Conservation (phyloP, 768 basidiomycete genomes). For the Suillus lakei region DNA sequence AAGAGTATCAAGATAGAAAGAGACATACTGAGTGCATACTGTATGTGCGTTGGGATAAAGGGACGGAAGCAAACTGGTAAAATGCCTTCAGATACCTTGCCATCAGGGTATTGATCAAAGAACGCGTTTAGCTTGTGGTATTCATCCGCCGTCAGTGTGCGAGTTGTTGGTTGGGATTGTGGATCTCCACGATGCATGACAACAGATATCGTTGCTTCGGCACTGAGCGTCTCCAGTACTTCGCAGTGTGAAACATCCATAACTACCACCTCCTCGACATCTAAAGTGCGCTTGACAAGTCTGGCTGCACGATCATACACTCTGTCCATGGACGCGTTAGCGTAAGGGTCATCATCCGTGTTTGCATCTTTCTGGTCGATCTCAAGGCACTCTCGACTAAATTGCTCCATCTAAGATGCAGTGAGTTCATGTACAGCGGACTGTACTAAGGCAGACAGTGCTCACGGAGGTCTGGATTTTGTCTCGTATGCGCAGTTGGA, state of each 20-base stretch:
- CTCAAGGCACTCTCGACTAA: conserved; percentile 93
- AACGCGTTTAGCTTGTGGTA: conserved; percentile 78
- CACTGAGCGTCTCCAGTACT: conserved; percentile 69
- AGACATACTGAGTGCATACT: conserved; percentile 84
- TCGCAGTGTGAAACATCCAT: conserved; percentile 94
- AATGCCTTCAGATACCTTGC: conserved; percentile 85
- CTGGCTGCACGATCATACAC: conserved; percentile 91
- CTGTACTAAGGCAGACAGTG: conserved; percentile 11
- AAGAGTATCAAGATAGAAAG: conserved; percentile 1
- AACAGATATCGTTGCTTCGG: conserved; percentile 68
- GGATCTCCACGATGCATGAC: conserved; percentile 73
- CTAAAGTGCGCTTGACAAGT: conserved; percentile 87
- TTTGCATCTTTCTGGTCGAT: conserved; percentile 61
- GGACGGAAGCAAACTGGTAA: conserved; percentile 83
- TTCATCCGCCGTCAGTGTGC: conserved; percentile 68
- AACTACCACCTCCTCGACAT: conserved; percentile 90
- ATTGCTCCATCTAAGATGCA: conserved; percentile 81
- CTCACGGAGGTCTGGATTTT: conserved; percentile 88
- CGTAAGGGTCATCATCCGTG: conserved; percentile 25
- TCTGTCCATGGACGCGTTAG: conserved; percentile 70
- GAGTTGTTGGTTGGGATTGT: conserved; percentile 52
- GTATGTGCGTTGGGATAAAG: conserved; percentile 79
- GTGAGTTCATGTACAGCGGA: not conserved
- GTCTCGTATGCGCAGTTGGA: conserved; percentile 88
- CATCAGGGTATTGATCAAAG: conserved; percentile 81